Conservation (phyloP, 1,284 basidiomycete genomes). For the Pyrrhoderma noxium region DNA sequence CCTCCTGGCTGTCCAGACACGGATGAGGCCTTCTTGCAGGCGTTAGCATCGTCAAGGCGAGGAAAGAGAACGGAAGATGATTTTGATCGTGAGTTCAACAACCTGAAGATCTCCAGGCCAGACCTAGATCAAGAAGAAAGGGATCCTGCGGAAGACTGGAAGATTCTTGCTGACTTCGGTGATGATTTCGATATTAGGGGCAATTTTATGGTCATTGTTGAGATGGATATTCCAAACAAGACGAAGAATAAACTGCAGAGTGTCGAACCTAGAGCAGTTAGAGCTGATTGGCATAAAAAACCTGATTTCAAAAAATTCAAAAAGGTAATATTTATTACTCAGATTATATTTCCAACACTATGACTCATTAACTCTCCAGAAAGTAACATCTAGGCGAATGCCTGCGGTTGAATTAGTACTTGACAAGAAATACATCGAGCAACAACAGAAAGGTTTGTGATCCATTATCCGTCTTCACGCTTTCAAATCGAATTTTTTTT, state of each 20-base stretch:
- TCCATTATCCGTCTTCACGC: too few species aligned
- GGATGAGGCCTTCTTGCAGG: constrained; percentile 62
- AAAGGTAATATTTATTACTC: constrained; percentile 41
- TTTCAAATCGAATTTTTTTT: too few species aligned
- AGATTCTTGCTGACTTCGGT: constrained; percentile 66
- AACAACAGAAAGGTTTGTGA: too few species aligned
- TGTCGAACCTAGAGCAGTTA: constrained; percentile 15
- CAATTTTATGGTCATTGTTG: constrained; percentile 81
- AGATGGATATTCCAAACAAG: constrained; percentile 55
- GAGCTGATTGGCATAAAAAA: constrained; percentile 45
- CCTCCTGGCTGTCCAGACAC: constrained; percentile 49
- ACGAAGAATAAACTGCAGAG: constrained; percentile 18
- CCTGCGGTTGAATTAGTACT: constrained; percentile 45
- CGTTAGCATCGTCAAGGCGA: constrained; percentile 65
- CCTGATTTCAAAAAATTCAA: constrained; percentile 87
- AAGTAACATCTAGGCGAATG: constrained; percentile 27
- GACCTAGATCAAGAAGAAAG: constrained; percentile 35
- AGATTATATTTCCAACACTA: not conserved
- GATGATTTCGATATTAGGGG: constrained; percentile 60
- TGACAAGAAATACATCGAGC: too few species aligned
- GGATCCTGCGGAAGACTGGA: constrained; percentile 47
- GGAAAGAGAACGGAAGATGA: constrained; percentile 64
- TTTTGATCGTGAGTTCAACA: constrained; percentile 82
- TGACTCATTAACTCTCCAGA: constrained; percentile 24
- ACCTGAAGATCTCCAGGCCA: constrained; percentile 69